Evolutionary conservation across 495 filamentous ascomycete species (phyloP), one percentile per base, ranked within the genome.

Genomic region (Penicillium waksmanii): DNA sequence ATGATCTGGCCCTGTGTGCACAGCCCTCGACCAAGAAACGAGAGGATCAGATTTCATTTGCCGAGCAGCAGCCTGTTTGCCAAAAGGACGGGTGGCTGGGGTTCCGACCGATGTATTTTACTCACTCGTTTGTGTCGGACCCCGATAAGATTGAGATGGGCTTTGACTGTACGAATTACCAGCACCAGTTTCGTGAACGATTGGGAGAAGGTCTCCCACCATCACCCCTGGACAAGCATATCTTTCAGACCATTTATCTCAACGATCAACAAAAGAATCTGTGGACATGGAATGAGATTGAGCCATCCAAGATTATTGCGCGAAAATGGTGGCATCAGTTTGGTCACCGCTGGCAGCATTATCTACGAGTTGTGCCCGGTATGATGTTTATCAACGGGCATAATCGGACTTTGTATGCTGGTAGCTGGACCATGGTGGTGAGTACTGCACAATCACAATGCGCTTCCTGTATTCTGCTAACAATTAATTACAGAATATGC

Each of bases 301-400:
- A 88, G 63, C 66, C 82, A 55, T 70, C 69, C 46, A 92, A 89
- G 61, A 80, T 93, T 33, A 90, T 96, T 40, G 76, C 83, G 11
- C 77, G 79, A 50, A 89, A 93, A 64, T 91, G 88, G 89, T 94
- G 91, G 91, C 91, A 93, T 66, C 91, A 93, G 68, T 84, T 93
- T 21, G 89, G 90, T 18, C 91, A 96, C 66, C 78, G 85, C 36
- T 93, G 85, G 82, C 89, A 89, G 60, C 91, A 96, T 67, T 94
- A 93, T 69, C 70, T 87, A 0, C 79, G 87, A 9, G 91, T 94
- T 7, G 85, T 92, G 40, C 87, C 89, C 0, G 87, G 89, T 61
- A 85, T 94, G 84, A 89, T 89, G 89, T 85, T 91, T 35, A 79
- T 94, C n/a, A 87, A 94, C 58, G 88, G 88, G 1, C 80, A 82